Base-by-base conservation (phyloP, 768 basidiomycete genomes). In the Leccinellum albellum region DNA sequence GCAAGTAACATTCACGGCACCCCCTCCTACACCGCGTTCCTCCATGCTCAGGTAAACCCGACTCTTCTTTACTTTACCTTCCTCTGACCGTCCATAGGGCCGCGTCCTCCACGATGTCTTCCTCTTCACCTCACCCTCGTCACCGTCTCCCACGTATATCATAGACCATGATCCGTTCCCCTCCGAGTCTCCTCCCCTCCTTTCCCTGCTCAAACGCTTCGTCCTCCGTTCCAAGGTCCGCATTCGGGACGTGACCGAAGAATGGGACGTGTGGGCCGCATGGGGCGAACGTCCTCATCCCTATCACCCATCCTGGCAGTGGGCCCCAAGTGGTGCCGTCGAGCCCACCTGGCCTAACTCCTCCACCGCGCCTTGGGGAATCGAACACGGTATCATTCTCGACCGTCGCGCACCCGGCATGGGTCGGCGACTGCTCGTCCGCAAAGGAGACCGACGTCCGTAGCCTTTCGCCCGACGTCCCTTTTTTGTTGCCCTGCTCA, bases 101-200 rank as follows among this genome's bases (percentile, higher is more conserved):
- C 82, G 94, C 68, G 85, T 98, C 29, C 76, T 97, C 47, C 87
- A 94, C 67, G 95, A 98, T 70, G 74, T 88, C 51, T 94, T 98
- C 73, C 78, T 97, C 60, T 91, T 92, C 70, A 84, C 87, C 14
- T 75, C 78, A 28, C 72, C 76, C 10, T 74, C 74, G 45, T 72
- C 72, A 20, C 76, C 82, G 13, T 71, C 77, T 21, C 73, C 70
- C 15, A 82, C 81, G 17, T 91, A 87, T 67, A 72, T 92, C 47
- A 70, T 91, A 57, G 91, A 92, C 67, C 85, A 87, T 65, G 85
- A 94, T 69, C 72, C 82, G 12, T 76, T 83, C 48, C 70, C 80
- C 1, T 80, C 86, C 28, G 82, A 85, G 61, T 80, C 82, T 7
- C 79, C 81, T 1, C 71, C 87, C 0, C 76, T 97, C 28, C 70